Base-by-base conservation (phyloP, 1,284 basidiomycete species). In the Trametes polyzona region DNA sequence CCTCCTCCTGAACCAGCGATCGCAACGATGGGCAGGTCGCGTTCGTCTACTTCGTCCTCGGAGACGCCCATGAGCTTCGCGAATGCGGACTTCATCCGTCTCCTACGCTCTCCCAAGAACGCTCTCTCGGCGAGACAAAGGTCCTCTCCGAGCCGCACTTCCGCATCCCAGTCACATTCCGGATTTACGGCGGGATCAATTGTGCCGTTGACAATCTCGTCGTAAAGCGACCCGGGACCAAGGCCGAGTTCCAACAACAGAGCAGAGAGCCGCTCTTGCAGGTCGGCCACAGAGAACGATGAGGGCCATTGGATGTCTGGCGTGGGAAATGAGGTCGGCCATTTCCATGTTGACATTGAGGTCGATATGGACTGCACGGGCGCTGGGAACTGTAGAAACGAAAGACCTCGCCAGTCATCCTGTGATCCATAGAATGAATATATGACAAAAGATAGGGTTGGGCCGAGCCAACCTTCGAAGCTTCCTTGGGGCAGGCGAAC, bases 1-100 rank as follows among this genome's bases (percentile, higher is more conserved):
- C 76, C 76, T 52, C 76, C 76, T 6, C 76, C 76, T 19, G 74
- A 76, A 2, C 73, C 75, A 1, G 77, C 77, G 24, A 78, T 69
- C 0, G 74, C 74, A 4, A 78, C 70, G 5, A 75, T 69, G 1
- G 77, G 77, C n/a, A 78, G 33, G 58, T 78, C 77, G 0, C 73
- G 66, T 48, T 73, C 73, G 50, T 76, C 70, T 1, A 77, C 66
- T 44, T 77, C 74, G 21, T 61, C 55, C 30, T 70, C 71, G 9
- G 62, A 58, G 1, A 77, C 73, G 2, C 68, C 71, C 52, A 78
- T 69, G 14, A 76, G 55, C n/a, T 60, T 51, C 1, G 76, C 74
- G 57, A 78, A 77, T 1, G 71, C 59, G 0, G 19, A 50, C 26
- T 63, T 62, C 72, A 77, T 76, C 19, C 52, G 56, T 14, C 73